phyloP scores from a whole-genome alignment of 805 yeast genomes.

The Tetrapisispora taiwanensis region DNA sequence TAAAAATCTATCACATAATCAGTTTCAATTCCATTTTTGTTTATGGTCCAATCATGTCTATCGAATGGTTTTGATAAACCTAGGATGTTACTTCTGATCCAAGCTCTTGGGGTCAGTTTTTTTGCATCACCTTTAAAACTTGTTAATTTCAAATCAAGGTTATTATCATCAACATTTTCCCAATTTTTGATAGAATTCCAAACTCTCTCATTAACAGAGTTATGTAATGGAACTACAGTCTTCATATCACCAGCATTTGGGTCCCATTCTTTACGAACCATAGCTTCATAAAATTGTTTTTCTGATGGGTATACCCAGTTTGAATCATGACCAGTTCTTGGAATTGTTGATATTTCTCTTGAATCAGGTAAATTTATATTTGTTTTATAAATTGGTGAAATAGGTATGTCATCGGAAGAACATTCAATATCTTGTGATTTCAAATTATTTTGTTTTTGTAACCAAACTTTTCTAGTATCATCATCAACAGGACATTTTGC shows the following conservation, averaged over 20 bases:
- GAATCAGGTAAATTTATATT: constrained; percentile 50
- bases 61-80: constrained; percentile 83
- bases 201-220: constrained; percentile 84
- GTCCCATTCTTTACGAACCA: constrained; percentile 82
- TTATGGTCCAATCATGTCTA: constrained; percentile 89
- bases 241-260: constrained; percentile 79
- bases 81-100: constrained; percentile 45
- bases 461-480: constrained; percentile 49
- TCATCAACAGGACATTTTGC: constrained; percentile 60
- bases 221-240: constrained; percentile 87
- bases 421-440: constrained; percentile 28
- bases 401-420: constrained; percentile 34
- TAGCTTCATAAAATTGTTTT: constrained; percentile 88
- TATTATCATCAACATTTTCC: constrained; percentile 57
- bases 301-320: constrained; percentile 96
- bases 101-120: constrained; percentile 81
- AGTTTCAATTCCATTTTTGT: constrained; percentile 71
- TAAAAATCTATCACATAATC: constrained; percentile 94
- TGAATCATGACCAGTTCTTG: constrained; percentile 53
- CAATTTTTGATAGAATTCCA: constrained; percentile 78
- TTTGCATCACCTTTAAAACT: constrained; percentile 84
- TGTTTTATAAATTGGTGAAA: constrained; percentile 27
- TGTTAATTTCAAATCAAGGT: constrained; percentile 69
- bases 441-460: constrained; percentile 25
- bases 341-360: constrained; percentile 72